phyloP scores from a whole-genome alignment of 2,329 filamentous ascomycete species.

The Penicillium polonicum region DNA sequence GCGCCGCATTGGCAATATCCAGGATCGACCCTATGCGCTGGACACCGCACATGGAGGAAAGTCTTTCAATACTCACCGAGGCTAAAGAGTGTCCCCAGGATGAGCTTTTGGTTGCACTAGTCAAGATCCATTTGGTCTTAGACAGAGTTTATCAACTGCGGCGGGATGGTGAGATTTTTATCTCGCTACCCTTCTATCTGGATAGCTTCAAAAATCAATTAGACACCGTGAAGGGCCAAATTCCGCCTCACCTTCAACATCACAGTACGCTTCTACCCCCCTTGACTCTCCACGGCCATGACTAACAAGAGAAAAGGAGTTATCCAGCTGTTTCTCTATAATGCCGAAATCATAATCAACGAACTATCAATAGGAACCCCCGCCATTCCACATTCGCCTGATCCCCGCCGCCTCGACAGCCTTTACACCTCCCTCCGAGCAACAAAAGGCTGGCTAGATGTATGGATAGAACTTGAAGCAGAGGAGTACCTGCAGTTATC shows the following conservation, averaged over 20 bases:
- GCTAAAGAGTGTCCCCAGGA: slow-evolving; percentile 52
- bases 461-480: slow-evolving; percentile 15
- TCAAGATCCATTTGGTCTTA: slow-evolving; percentile 26
- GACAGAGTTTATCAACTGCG: slow-evolving; percentile 20
- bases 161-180: slow-evolving; percentile 16
- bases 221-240: slow-evolving; percentile 18
- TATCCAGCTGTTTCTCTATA: slow-evolving; percentile 13
- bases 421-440: slow-evolving; percentile 23
- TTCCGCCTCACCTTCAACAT: slow-evolving; percentile 19
- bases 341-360: slow-evolving; percentile 25
- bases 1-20: slow-evolving; percentile 35
- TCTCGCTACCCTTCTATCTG: slow-evolving; percentile 18
- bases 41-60: slow-evolving; percentile 61
- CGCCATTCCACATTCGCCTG: slow-evolving; percentile 19
- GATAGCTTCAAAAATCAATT: slow-evolving; percentile 23
- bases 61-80: slow-evolving; percentile 48
- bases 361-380: slow-evolving; percentile 20
- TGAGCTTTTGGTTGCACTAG: slow-evolving; percentile 43
- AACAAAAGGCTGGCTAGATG: slow-evolving; percentile 24
- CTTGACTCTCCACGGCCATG: neutral
- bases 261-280: slow-evolving; percentile 18
- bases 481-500: slow-evolving; percentile 17
- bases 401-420: slow-evolving; percentile 24
- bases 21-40: slow-evolving; percentile 53
- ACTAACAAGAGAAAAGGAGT: slow-evolving; percentile 13